Evolutionary conservation across 805 yeast species (phyloP).

Genomic region (Isabelozyma gotoi): DNA sequence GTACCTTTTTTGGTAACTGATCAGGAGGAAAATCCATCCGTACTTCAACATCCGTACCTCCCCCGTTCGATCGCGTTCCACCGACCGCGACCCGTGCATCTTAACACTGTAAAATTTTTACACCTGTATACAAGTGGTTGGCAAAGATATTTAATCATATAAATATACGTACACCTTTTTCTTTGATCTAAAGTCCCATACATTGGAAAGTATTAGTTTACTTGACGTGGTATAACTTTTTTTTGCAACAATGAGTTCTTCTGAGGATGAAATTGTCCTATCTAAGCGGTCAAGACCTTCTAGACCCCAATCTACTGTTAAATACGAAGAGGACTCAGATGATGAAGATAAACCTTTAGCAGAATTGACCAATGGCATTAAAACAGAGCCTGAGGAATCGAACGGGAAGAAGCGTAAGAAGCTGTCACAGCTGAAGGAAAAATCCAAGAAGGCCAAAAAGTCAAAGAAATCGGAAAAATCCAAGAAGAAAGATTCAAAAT

Average conservation of each 20-base stretch:
- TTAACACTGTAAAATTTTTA: too few relatives aligned
- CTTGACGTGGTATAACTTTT: neutral
- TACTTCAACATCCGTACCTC: too few relatives aligned
- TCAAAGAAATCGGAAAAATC: neutral
- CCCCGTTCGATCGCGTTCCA: too few relatives aligned
- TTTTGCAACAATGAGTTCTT: conserved; percentile 19
- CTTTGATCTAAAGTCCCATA: too few relatives aligned
- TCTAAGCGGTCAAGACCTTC: conserved; percentile 2
- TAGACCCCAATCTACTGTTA: neutral
- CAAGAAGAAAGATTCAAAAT: neutral
- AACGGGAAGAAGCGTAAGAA: neutral
- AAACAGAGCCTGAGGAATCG: neutral
- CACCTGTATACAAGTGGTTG: neutral
- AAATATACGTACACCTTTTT: neutral
- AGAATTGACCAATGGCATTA: neutral
- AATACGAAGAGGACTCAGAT: neutral
- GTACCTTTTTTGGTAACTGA: too few relatives aligned
- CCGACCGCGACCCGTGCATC: neutral
- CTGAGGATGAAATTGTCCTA: conserved; percentile 22
- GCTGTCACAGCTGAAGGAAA: neutral
- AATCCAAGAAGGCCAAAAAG: neutral
- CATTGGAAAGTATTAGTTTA: neutral
- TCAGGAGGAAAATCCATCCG: too few relatives aligned
- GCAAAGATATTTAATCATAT: too few relatives aligned
- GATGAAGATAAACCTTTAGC: conserved; percentile 14